A percentile compares a stretch with the other conserved stretches of the same genome.
Evolutionary conservation across 257 asterid genomes (phyloP).

Genomic region (Paraleonurus japonicus): DNA sequence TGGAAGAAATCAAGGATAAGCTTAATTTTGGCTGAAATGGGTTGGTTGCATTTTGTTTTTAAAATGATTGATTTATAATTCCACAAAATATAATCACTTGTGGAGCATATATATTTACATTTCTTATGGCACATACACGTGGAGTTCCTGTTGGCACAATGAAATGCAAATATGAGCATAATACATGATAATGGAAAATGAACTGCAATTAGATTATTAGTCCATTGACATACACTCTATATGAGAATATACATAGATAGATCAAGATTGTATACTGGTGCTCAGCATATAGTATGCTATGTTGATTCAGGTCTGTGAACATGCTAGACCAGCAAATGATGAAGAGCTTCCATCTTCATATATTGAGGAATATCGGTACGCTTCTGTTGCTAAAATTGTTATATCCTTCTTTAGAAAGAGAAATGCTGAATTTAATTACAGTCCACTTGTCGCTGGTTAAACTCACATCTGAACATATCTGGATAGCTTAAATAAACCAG

Average conservation of each 20-base stretch:
- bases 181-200: background rate
- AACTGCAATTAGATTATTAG: background rate
- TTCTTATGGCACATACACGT: background rate
- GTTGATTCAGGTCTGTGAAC: conserved; percentile 62
- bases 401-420: conserved; percentile 15
- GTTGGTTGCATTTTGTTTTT: background rate
- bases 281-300: conserved; percentile 8
- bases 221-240: background rate
- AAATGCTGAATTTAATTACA: background rate
- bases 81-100: background rate
- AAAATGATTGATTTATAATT: background rate
- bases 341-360: conserved; percentile 91
- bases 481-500: conserved; percentile 4
- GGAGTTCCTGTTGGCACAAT: background rate
- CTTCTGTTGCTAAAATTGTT: conserved; percentile 8
- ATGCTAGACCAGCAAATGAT: conserved; percentile 76
- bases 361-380: conserved; percentile 85
- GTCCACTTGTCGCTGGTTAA: conserved; percentile 4
- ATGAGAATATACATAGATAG: background rate
- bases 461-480: conserved; percentile 9
- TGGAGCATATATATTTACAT: conserved; percentile 1
- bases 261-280: background rate
- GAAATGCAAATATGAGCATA: background rate
- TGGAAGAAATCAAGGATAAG: background rate
- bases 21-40: conserved; percentile 1